Evolutionary conservation across 306 rosid species (phyloP).

Genomic region (Purshia tridentata): DNA sequence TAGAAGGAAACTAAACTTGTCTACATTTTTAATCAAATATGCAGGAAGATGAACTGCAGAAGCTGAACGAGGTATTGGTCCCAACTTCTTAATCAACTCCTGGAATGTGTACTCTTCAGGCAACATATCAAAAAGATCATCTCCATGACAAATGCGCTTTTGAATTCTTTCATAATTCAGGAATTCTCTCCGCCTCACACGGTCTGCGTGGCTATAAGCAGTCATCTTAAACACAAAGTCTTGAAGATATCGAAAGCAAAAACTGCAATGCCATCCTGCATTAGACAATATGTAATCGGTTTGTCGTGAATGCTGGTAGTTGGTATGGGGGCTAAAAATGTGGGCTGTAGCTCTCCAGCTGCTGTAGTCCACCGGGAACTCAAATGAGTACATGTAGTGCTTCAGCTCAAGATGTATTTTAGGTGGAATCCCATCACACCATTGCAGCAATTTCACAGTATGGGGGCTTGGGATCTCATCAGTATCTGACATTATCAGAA

Average conservation of each 20-base stretch:
- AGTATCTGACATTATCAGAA: conserved; percentile 71
- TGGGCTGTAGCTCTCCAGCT: conserved; percentile 88
- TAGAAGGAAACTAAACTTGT: conserved; percentile 69
- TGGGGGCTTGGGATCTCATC: conserved; percentile 93
- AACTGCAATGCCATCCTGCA: conserved; percentile 98
- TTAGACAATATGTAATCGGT: conserved; percentile 57
- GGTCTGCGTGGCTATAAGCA: conserved; percentile 91
- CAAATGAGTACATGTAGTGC: conserved; percentile 87
- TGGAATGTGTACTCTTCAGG: conserved; percentile 84
- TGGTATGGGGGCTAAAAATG: conserved; percentile 47
- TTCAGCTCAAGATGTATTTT: conserved; percentile 78
- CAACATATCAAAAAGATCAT: conserved; percentile 78
- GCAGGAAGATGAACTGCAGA: conserved; percentile 91
- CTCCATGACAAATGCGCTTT: conserved; percentile 64
- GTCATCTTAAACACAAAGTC: conserved; percentile 93
- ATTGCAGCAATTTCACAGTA: conserved; percentile 70
- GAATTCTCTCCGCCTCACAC: conserved; percentile 58
- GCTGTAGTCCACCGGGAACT: conserved; percentile 85
- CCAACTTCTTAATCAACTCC: conserved; percentile 79
- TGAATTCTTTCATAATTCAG: conserved; percentile 70
- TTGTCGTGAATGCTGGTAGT: conserved; percentile 66
- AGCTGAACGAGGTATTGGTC: conserved; percentile 74
- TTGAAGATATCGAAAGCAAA: conserved; percentile 63
- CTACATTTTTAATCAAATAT: conserved; percentile 73
- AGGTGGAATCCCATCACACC: conserved; percentile 90